Evolutionary conservation across 2,329 filamentous ascomycete genomes (phyloP).

Genomic region (Aspergillus chevalieri): DNA sequence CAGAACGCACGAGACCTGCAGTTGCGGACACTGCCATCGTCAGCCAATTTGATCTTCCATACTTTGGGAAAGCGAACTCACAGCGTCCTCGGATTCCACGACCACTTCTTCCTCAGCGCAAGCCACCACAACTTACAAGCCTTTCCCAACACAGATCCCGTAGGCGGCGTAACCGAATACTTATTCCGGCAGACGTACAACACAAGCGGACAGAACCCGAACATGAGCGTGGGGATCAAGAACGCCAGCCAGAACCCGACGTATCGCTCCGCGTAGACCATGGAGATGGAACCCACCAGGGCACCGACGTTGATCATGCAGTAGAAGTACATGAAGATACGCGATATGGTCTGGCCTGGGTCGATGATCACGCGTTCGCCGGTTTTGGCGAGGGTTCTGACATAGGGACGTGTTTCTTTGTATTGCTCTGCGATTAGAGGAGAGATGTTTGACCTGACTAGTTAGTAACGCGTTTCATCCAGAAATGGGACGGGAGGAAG

Average conservation of each 20-base stretch:
- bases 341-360: conserved; percentile 61
- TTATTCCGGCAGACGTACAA: conserved; percentile 55
- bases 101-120: conserved; percentile 58
- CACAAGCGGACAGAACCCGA: conserved; percentile 57
- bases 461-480: neutral
- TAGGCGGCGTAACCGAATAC: conserved; percentile 61
- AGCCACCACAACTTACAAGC: conserved; percentile 56
- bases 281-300: conserved; percentile 55
- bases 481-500: neutral
- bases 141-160: conserved; percentile 65
- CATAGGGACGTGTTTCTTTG: conserved; percentile 51
- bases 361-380: conserved; percentile 66
- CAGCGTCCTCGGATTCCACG: conserved; percentile 50
- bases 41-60: neutral
- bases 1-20: conserved; percentile 15
- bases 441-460: conserved; percentile 57
- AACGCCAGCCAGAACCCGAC: conserved; percentile 60
- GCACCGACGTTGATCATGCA: conserved; percentile 65
- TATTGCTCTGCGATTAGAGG: conserved; percentile 67
- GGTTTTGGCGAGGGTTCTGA: conserved; percentile 47
- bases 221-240: conserved; percentile 60
- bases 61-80: conserved; percentile 7
- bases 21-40: conserved; percentile 12
- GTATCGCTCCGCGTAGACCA: conserved; percentile 70
- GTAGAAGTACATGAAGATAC: conserved; percentile 67